Conservation (phyloP, 1,284 basidiomycete species). For the Ganoderma leucocontextum region DNA sequence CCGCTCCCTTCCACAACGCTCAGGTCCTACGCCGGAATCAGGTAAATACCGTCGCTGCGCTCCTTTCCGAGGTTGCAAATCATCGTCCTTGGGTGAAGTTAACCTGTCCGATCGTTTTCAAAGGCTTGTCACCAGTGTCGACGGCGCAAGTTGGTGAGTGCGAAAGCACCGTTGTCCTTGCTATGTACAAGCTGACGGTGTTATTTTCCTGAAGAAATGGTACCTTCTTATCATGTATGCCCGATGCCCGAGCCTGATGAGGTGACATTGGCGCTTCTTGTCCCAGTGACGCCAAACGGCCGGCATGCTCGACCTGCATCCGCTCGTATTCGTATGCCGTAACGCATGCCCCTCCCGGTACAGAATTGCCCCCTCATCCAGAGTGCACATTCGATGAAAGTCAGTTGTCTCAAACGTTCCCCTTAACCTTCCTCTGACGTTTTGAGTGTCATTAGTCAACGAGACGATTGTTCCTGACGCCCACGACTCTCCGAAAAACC, state of each 20-base stretch:
- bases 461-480: slow-evolving; percentile 44
- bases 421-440: slow-evolving; percentile 1
- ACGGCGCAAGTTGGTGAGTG: slow-evolving; percentile 72
- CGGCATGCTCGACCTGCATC: slow-evolving; percentile 68
- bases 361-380: slow-evolving; percentile 57
- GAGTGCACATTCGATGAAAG: slow-evolving; percentile 78
- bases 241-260: slow-evolving; percentile 39
- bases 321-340: slow-evolving; percentile 71
- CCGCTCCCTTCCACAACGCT: slow-evolving; percentile 27
- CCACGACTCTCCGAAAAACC: slow-evolving; percentile 61
- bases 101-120: not conserved
- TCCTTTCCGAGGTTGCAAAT: not conserved
- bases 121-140: slow-evolving; percentile 65
- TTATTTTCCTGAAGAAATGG: slow-evolving; percentile 42
- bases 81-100: not conserved
- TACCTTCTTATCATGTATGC: slow-evolving; percentile 31
- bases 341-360: slow-evolving; percentile 62
- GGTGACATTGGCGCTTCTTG: slow-evolving; percentile 18
- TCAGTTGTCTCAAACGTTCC: slow-evolving; percentile 29
- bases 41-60: slow-evolving; percentile 17
- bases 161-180: not conserved
- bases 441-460: slow-evolving; percentile 42
- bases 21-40: slow-evolving; percentile 37
- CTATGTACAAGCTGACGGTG: not conserved
- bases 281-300: slow-evolving; percentile 55